Base-by-base conservation (phyloP, 129 eudicot species). In the Chrysanthemum lavandulifolium region DNA sequence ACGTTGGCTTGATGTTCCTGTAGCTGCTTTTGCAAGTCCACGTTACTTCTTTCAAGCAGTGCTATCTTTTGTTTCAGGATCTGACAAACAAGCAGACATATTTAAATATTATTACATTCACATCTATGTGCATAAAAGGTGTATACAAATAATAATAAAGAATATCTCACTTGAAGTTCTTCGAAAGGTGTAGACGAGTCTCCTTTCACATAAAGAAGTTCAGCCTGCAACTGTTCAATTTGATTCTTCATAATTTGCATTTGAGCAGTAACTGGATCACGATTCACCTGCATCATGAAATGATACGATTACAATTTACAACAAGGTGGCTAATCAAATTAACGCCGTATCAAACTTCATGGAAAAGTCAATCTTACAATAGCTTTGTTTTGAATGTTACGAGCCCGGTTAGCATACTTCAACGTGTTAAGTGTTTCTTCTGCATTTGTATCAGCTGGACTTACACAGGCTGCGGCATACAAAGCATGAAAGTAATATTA, bases 331-430 rank as follows among this genome's bases (percentile, higher is more conserved):
- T 62, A 76, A 53, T 9, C n/a, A 60, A 73, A 10, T 57, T 14
- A 56, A 52, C 36, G 14, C 7, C 60, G 11, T 53, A 29, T 60
- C 11, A 66, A 19, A 50, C 18, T 61, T 36, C 9, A 25, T 16
- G 43, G 52, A 60, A 21, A 66, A 23, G 15, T 40, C 40, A 54
- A 60, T 75, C 96, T 88, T 82, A 95, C 99, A 78, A 95, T 84
- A 61, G 99, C 99, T 83, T 94, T 95, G 79, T 95, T 95, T 70
- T 95, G 99, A 77, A 95, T 95, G 80, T 95, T 95, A 11, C 99
- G 96, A 47, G 99, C 94, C n/a, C 99, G 96, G 74, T 94, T 95
- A 45, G 99, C 99, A 79, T 94, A 95, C 81, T 95, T 95, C 76
- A 95, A 73, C n/a, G 99, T 95, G 79, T 95, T 90, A 0, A 90